These are phyloP conservation scores for Macaranga tanarius DNA, from an alignment of 441 rosid species.

Conservation along the genomic window DNA sequence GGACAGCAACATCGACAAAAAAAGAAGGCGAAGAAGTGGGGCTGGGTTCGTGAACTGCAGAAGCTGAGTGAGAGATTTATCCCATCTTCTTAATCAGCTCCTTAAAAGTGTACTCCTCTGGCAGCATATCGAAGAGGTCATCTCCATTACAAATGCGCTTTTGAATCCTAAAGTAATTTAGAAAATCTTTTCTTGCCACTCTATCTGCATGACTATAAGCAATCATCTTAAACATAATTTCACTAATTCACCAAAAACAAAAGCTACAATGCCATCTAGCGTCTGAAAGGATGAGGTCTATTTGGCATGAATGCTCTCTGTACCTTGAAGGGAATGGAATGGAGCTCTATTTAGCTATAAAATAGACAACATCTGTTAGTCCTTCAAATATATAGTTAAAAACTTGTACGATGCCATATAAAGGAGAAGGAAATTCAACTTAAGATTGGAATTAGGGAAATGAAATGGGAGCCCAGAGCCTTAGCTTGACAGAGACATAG, in stretches of 20 bases:
- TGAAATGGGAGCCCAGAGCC: too few relatives aligned
- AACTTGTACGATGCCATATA: too few relatives aligned
- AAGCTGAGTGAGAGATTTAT: constrained; percentile 60
- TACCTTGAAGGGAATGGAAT: constrained; percentile 48
- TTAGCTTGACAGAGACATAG: too few relatives aligned
- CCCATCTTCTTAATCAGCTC: constrained; percentile 83
- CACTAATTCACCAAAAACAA: constrained; percentile 48
- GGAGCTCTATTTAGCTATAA: constrained; percentile 65
- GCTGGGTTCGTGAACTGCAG: constrained; percentile 90
- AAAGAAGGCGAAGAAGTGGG: too few relatives aligned
- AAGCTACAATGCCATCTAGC: too few relatives aligned
- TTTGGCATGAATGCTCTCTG: too few relatives aligned
- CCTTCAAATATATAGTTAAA: not conserved
- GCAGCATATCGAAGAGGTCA: constrained; percentile 84
- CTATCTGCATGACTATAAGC: constrained; percentile 90
- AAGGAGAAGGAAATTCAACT: not conserved
- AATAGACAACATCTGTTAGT: not conserved
- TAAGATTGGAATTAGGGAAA: not conserved
- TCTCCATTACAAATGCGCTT: constrained; percentile 59
- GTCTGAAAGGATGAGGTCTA: too few relatives aligned
- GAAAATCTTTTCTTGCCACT: constrained; percentile 46
- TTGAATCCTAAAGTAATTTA: constrained; percentile 60
- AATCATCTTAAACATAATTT: constrained; percentile 75
- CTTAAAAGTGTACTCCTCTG: constrained; percentile 70
- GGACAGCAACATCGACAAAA: too few relatives aligned